Evolutionary conservation across 176 grass and related monocot species (phyloP).

Genomic region (Musa troglodytarum): DNA sequence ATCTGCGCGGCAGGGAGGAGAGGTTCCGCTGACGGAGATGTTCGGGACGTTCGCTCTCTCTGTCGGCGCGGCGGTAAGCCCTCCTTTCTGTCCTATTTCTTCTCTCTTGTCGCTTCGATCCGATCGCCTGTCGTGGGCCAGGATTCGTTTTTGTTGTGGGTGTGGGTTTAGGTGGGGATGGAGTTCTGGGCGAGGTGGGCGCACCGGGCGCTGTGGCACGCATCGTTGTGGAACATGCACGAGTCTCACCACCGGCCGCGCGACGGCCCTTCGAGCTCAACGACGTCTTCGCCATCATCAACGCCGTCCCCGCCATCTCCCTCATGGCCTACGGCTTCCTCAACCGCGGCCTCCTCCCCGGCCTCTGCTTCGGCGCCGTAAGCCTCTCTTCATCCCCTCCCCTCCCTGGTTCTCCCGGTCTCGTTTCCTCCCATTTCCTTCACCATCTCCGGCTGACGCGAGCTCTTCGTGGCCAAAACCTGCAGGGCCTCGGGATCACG

Average conservation of each 20-base stretch:
- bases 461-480: not conserved
- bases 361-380: slow-evolving; percentile 92
- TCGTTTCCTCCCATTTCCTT: not conserved
- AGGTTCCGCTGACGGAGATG: slow-evolving; percentile 79
- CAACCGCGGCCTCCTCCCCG: slow-evolving; percentile 65
- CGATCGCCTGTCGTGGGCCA: not conserved
- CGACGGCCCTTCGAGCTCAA: slow-evolving; percentile 93
- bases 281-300: slow-evolving; percentile 93
- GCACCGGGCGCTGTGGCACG: slow-evolving; percentile 90
- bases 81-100: not conserved
- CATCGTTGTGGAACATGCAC: slow-evolving; percentile 96
- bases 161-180: slow-evolving; percentile 61
- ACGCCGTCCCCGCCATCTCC: slow-evolving; percentile 75
- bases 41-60: slow-evolving; percentile 79
- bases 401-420: not conserved
- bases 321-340: slow-evolving; percentile 91
- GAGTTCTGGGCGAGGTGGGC: slow-evolving; percentile 98
- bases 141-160: not conserved
- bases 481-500: slow-evolving; percentile 77
- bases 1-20: slow-evolving; percentile 38
- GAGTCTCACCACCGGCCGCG: slow-evolving; percentile 91
- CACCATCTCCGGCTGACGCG: not conserved
- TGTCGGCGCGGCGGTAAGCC: slow-evolving; percentile 80
- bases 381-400: not conserved
- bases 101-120: not conserved